Evolutionary conservation across 352 stramenopile species (phyloP).

Genomic region (Albugo candida): DNA sequence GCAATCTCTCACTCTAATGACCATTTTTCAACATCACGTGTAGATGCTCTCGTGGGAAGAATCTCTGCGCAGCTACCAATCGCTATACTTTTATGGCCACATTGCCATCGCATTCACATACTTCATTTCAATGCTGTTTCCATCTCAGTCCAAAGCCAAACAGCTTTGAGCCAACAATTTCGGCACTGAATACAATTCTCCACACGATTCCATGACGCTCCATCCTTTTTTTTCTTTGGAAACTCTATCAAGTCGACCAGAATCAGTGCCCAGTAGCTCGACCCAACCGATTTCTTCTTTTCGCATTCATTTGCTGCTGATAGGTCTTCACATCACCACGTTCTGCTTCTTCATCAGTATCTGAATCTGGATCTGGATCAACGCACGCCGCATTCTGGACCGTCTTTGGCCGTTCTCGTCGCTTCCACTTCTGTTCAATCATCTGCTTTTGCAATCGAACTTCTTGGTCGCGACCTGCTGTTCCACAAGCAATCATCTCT

Average conservation of each 20-base stretch:
- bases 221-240: too few species aligned
- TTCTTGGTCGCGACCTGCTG: conserved; percentile 43
- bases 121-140: background rate
- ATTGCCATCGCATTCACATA: conserved; percentile 3
- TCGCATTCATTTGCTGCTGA: conserved; percentile 29
- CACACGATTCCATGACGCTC: too few species aligned
- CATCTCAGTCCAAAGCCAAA: conserved; percentile 1
- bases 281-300: conserved; percentile 28
- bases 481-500: conserved; percentile 64
- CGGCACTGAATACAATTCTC: too few species aligned
- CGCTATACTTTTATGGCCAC: conserved; percentile 42
- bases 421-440: conserved; percentile 41
- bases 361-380: conserved; percentile 11
- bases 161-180: too few species aligned
- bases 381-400: conserved; percentile 2
- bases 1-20: background rate
- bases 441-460: conserved; percentile 36
- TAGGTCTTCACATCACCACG: conserved; percentile 23
- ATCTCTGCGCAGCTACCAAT: conserved; percentile 21
- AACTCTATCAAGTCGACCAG: too few species aligned
- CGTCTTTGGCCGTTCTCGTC: conserved; percentile 12
- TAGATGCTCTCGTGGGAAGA: conserved; percentile 29
- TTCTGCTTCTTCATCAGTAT: conserved; percentile 14
- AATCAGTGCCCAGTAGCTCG: conserved; percentile 2
- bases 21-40: background rate